Evolutionary conservation across 768 basidiomycete species (phyloP).

Genomic region (Boletus rubescentipes): DNA sequence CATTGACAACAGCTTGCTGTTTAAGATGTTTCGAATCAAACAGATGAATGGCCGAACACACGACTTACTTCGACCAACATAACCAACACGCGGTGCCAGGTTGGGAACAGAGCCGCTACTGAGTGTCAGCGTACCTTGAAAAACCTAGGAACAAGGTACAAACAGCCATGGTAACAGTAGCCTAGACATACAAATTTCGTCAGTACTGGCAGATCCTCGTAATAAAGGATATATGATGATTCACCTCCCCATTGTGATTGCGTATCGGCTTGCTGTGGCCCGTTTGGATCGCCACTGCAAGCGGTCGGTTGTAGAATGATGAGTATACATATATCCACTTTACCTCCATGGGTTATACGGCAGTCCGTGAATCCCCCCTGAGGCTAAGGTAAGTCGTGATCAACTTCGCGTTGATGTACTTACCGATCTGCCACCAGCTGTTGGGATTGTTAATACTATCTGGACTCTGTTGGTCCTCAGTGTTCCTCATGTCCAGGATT

Average conservation of each 20-base stretch:
- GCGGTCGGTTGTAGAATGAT: background rate
- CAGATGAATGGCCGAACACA: background rate
- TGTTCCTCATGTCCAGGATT: slow-evolving; percentile 1
- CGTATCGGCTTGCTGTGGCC: slow-evolving; percentile 5
- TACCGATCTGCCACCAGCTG: slow-evolving; percentile 23
- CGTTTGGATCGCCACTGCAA: slow-evolving; percentile 18
- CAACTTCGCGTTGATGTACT: background rate
- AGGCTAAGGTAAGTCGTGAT: background rate
- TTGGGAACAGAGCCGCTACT: slow-evolving; percentile 22
- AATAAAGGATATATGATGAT: background rate
- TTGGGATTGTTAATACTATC: slow-evolving; percentile 16
- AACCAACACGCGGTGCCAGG: slow-evolving; percentile 19
- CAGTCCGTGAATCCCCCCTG: slow-evolving; percentile 19
- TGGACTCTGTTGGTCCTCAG: background rate
- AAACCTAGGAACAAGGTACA: background rate
- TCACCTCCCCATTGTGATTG: slow-evolving; percentile 12
- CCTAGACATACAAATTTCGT: slow-evolving; percentile 7
- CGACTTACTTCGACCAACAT: slow-evolving; percentile 14
- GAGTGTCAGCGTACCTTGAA: background rate
- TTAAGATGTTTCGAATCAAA: too few species aligned
- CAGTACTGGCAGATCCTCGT: background rate
- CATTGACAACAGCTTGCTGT: slow-evolving; percentile 19
- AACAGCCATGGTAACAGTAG: slow-evolving; percentile 22
- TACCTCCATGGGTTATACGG: slow-evolving; percentile 15
- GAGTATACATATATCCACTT: background rate